Base-by-base conservation (phyloP, 495 filamentous ascomycete genomes). In the Symbiotaphrina buchneri region DNA sequence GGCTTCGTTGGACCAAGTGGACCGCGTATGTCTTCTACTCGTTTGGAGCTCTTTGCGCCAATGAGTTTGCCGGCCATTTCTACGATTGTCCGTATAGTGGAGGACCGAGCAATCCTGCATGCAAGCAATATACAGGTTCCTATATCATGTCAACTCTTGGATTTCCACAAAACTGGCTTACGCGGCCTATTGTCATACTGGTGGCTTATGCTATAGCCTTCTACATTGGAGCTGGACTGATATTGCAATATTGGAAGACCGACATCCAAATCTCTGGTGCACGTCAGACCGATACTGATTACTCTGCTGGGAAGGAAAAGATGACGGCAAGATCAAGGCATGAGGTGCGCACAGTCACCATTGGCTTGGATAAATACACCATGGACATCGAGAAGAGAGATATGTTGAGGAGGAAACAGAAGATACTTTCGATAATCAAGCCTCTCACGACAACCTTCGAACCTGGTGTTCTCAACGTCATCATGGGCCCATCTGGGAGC, bases 401-500 rank as follows among this genome's bases (percentile, higher is more conserved):
- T 3, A 23, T 44, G 18, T 52, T 49, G 5, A 55, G 58, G 28
- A 51, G 49, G 18, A 48, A 44, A 29, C 54, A 48, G 18, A 38
- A 54, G 3, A 61, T 44, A 1, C 50, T 70, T 21, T 53, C 54
- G 0, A 77, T 80, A n/a, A 43, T 82, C 25, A 55, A 67, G 31
- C 64, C 71, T 0, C 56, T 79, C 18, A 69, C 58, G 3, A 50
- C 68, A 0, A 53, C 58, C 1, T 79, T 80, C 38, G 53, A 64
- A 30, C 51, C 73, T 6, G 70, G 69, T 1, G 48, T 56, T 13
- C 47, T 82, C 7, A 80, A 82, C 39, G 59, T 80, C 2, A 76
- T 82, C 32, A 77, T 80, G 73, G 75, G 75, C 0, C 74, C 75
- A 2, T 76, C 71, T 10, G 75, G 75, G 1, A 70, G 66, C 21